Base-by-base conservation (phyloP, 73 alveolate species). In the Breviolum minutum region DNA sequence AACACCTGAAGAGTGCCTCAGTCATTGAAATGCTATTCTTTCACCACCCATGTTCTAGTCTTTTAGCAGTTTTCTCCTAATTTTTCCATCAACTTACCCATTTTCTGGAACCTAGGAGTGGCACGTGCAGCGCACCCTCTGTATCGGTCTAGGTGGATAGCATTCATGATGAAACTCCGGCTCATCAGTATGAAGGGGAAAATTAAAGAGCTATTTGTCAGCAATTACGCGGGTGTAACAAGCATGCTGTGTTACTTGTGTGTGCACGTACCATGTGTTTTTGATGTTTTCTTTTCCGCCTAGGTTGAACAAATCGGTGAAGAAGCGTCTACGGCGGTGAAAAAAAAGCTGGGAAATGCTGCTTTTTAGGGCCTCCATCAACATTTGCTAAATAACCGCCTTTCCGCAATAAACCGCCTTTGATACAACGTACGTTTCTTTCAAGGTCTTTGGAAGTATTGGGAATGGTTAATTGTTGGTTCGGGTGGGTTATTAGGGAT, bases 301-400 rank as follows among this genome's bases (percentile, higher is more conserved):
- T 27, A 73, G 83, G 83, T 24, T 73, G 83, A 73, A 73, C n/a
- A 13, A 32, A 73, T 73, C 83, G n/a, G 83, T 73, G 83, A 27
- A 24, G 83, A 14, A 73, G 83, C 83, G 83, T 10, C 83, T 40
- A 40, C 54, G n/a, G 48, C 40, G 40, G 14, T 22, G n/a, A 32
- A 10, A 73, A 22, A 22, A 13, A 13, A 24, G 12, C 14, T 22
- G 1, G 14, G 32, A 14, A 73, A 73, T 22, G 24, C 48, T 24
- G 32, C n/a, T 14, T 32, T 14, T 24, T 19, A 22, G 83, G 20
- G 83, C 30, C 64, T 24, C 0, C 14, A 10, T 14, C 54, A 32
- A 5, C 32, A 73, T 24, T 24, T 73, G 83, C 16, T 32, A 14
- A 73, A 73, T 5, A 14, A 73, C 12, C 12, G 32, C 48, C 40